Conservation (phyloP, 2,329 filamentous ascomycete species). For the Verticillium isaacii region DNA sequence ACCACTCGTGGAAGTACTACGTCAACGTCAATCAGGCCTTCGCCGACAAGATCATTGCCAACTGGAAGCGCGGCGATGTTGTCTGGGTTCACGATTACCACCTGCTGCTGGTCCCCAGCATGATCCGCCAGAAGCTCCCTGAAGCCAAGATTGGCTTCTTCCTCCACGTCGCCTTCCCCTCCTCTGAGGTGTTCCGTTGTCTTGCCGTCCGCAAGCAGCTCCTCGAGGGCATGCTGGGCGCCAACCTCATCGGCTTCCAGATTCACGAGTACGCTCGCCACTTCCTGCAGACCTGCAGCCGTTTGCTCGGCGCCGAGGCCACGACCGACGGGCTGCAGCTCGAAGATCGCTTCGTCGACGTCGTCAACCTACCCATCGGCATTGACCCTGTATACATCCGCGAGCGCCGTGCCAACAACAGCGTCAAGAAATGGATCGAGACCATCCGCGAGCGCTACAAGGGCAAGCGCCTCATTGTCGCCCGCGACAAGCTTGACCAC, state of each 20-base stretch:
- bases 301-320: slow-evolving; percentile 84
- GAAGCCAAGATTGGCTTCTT: slow-evolving; percentile 97
- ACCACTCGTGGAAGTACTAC: slow-evolving; percentile 95
- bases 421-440: slow-evolving; percentile 74
- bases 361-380: slow-evolving; percentile 80
- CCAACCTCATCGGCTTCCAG: slow-evolving; percentile 90
- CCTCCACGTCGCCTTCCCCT: slow-evolving; percentile 90
- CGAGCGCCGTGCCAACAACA: slow-evolving; percentile 62
- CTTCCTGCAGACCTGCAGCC: slow-evolving; percentile 92
- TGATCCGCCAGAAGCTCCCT: slow-evolving; percentile 85
- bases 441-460: slow-evolving; percentile 80
- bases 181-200: slow-evolving; percentile 92
- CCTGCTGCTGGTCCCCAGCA: slow-evolving; percentile 78
- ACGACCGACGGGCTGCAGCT: slow-evolving; percentile 83
- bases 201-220: slow-evolving; percentile 81
- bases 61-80: slow-evolving; percentile 89
- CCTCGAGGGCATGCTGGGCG: slow-evolving; percentile 86
- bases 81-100: slow-evolving; percentile 98
- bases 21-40: slow-evolving; percentile 90
- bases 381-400: slow-evolving; percentile 79
- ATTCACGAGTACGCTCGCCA: slow-evolving; percentile 90
- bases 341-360: slow-evolving; percentile 89
- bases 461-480: slow-evolving; percentile 86
- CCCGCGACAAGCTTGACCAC: slow-evolving; percentile 88
- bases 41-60: slow-evolving; percentile 81